phyloP scores from a whole-genome alignment of 2,329 filamentous ascomycete genomes.

The Monilinia aucupariae region DNA sequence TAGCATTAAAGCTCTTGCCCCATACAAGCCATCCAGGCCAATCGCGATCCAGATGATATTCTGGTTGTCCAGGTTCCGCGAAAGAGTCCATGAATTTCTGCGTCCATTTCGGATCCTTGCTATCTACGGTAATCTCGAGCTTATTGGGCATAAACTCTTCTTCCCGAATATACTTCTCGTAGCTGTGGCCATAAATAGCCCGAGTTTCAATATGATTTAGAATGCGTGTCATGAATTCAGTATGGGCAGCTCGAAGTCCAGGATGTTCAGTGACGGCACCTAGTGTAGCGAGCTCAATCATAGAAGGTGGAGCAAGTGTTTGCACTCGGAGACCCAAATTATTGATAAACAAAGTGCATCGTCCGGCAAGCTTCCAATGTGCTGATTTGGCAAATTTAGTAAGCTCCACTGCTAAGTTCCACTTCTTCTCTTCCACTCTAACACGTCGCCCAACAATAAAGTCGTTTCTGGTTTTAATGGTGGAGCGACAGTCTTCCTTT shows the following conservation, averaged over 20 bases:
- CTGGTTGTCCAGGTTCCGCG: constrained; percentile 61
- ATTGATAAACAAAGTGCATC: constrained; percentile 84
- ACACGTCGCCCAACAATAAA: constrained; percentile 70
- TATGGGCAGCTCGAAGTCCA: constrained; percentile 73
- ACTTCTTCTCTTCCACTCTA: constrained; percentile 79
- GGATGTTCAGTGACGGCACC: constrained; percentile 90
- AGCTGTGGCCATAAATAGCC: constrained; percentile 78
- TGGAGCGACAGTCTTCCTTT: constrained; percentile 31
- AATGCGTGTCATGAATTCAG: constrained; percentile 66
- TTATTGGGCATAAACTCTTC: constrained; percentile 74
- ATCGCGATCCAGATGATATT: constrained; percentile 88
- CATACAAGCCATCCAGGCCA: constrained; percentile 96
- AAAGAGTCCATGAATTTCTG: constrained; percentile 72
- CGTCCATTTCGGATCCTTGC: constrained; percentile 75
- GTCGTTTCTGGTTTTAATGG: constrained; percentile 62
- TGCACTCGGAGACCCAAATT: constrained; percentile 92
- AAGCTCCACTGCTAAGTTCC: constrained; percentile 72
- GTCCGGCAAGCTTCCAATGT: constrained; percentile 93
- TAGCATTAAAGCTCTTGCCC: constrained; percentile 80
- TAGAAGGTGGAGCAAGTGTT: constrained; percentile 70
- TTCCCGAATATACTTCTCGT: constrained; percentile 78
- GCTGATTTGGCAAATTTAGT: constrained; percentile 70
- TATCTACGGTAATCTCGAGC: constrained; percentile 64
- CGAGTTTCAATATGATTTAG: constrained; percentile 86
- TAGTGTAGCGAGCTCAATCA: constrained; percentile 75